Conservation (phyloP, 2,329 filamentous ascomycete genomes). For the Xylariaceae sp. region DNA sequence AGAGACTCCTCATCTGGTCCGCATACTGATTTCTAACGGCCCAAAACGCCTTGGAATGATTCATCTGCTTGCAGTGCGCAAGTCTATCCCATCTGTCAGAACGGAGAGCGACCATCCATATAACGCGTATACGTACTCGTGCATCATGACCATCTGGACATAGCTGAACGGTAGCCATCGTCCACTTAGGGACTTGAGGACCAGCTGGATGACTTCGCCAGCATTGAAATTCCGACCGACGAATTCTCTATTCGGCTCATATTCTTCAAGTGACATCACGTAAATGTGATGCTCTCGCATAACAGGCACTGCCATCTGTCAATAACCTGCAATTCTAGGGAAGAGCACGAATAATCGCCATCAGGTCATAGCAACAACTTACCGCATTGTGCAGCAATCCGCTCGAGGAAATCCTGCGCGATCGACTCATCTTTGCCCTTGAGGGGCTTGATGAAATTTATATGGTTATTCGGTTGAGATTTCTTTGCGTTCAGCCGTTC, state of each 20-base stretch:
- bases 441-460: slow-evolving; percentile 81
- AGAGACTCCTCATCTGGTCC: slow-evolving; percentile 63
- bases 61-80: slow-evolving; percentile 88
- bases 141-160: slow-evolving; percentile 94
- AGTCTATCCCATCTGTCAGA: slow-evolving; percentile 39
- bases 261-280: slow-evolving; percentile 72
- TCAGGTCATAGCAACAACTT: slow-evolving; percentile 23
- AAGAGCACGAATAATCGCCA: neutral
- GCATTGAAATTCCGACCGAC: slow-evolving; percentile 87
- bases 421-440: slow-evolving; percentile 56
- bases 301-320: slow-evolving; percentile 50
- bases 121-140: slow-evolving; percentile 48
- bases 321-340: neutral
- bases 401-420: slow-evolving; percentile 66
- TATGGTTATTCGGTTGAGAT: slow-evolving; percentile 68
- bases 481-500: slow-evolving; percentile 71
- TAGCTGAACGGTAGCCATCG: slow-evolving; percentile 77
- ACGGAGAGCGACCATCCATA: neutral
- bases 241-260: slow-evolving; percentile 75
- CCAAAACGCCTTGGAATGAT: slow-evolving; percentile 79
- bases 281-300: slow-evolving; percentile 62
- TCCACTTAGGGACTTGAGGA: slow-evolving; percentile 62
- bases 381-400: slow-evolving; percentile 76
- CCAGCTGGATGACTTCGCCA: slow-evolving; percentile 80
- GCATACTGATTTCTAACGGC: slow-evolving; percentile 69